Evolutionary conservation across 345 rosid species (phyloP).

Genomic region (Cardamine occulta): DNA sequence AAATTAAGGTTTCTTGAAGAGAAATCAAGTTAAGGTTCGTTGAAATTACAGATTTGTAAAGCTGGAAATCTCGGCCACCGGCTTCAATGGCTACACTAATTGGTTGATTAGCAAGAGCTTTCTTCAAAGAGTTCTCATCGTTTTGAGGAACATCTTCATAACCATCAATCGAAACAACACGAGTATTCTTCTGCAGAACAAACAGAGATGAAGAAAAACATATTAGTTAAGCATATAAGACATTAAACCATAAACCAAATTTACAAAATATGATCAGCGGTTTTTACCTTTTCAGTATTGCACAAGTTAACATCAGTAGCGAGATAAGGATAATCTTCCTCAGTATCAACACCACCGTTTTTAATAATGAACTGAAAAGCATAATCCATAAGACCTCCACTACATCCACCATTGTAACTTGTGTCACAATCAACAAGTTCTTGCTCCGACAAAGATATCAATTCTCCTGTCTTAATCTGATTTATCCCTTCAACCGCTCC

Average conservation of each 20-base stretch:
- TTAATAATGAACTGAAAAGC: conserved; percentile 64
- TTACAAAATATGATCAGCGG: background rate
- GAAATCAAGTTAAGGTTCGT: background rate
- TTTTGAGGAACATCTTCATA: conserved; percentile 72
- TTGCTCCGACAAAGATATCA: conserved; percentile 68
- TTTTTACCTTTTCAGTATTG: conserved; percentile 55
- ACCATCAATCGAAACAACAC: conserved; percentile 67
- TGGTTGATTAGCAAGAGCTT: conserved; percentile 79
- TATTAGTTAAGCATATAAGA: background rate
- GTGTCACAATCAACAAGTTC: conserved; percentile 80
- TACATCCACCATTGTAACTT: conserved; percentile 62
- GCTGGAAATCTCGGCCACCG: conserved; percentile 38
- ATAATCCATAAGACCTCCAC: conserved; percentile 83
- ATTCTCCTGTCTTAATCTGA: conserved; percentile 70
- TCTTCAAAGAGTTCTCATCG: conserved; percentile 65
- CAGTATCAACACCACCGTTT: conserved; percentile 74
- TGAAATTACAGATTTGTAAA: conserved; percentile 31
- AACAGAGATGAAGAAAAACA: background rate
- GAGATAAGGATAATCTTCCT: conserved; percentile 67
- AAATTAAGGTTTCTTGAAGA: background rate
- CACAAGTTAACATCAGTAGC: conserved; percentile 52
- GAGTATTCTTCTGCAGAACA: conserved; percentile 57
- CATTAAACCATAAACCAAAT: background rate
- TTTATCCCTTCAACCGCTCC: conserved; percentile 81
- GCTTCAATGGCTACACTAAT: conserved; percentile 61